phyloP scores from a whole-genome alignment of 2,329 filamentous ascomycete species.

The Pseudogymnoascus sp. region DNA sequence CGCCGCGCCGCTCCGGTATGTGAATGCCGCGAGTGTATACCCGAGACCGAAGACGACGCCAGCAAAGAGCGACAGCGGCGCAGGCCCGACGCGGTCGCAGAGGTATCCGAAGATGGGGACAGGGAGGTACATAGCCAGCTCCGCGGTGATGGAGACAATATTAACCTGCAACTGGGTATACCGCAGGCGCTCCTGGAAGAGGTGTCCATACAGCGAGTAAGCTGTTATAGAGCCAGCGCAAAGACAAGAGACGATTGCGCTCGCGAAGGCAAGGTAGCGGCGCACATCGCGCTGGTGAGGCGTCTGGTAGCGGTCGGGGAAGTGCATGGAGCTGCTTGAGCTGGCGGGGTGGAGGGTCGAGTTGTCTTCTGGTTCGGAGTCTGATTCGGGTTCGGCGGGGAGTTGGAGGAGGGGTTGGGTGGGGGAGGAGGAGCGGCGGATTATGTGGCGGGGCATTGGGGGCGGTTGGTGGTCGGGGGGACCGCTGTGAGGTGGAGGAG shows the following conservation, averaged over 20 bases:
- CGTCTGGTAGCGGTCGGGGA: not conserved
- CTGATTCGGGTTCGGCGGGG: not conserved
- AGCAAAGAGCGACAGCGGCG: slow-evolving; percentile 65
- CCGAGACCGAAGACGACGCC: slow-evolving; percentile 68
- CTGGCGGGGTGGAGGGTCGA: not conserved
- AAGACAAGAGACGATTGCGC: slow-evolving; percentile 51
- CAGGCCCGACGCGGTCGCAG: slow-evolving; percentile 81
- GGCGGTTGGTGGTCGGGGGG: not conserved
- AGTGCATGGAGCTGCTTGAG: slow-evolving; percentile 1
- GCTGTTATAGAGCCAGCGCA: slow-evolving; percentile 88
- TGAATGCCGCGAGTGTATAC: slow-evolving; percentile 73
- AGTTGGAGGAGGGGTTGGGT: not conserved
- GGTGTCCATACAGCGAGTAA: slow-evolving; percentile 87
- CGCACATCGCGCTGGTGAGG: slow-evolving; percentile 18
- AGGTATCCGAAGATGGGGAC: slow-evolving; percentile 83
- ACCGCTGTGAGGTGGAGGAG: not conserved
- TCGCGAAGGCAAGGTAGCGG: slow-evolving; percentile 41
- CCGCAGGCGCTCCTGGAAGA: slow-evolving; percentile 77
- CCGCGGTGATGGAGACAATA: slow-evolving; percentile 76
- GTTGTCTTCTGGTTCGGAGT: not conserved
- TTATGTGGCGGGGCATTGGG: not conserved
- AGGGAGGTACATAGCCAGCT: slow-evolving; percentile 84
- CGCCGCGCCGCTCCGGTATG: slow-evolving; percentile 55
- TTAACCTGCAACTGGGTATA: slow-evolving; percentile 94
- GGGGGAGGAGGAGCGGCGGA: not conserved